A percentile compares a stretch with the other conserved stretches of the same genome.
Evolutionary conservation across 2,329 filamentous ascomycete species (phyloP).

Genomic region (Diplodia seriata): DNA sequence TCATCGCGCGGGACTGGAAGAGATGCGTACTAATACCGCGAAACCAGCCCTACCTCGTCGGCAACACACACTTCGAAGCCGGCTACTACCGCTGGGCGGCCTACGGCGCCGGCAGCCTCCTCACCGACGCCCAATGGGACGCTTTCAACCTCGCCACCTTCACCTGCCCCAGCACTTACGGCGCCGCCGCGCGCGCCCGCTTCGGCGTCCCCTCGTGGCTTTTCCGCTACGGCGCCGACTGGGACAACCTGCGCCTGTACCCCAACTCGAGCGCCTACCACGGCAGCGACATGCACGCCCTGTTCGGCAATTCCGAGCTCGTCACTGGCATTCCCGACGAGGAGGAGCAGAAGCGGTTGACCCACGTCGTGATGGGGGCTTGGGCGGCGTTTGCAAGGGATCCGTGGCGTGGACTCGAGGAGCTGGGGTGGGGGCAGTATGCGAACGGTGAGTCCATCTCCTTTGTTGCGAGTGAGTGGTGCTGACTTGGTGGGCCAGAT

Average conservation of each 20-base stretch:
- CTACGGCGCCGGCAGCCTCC: slow-evolving; percentile 37
- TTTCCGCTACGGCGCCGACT: slow-evolving; percentile 48
- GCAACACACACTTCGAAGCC: slow-evolving; percentile 40
- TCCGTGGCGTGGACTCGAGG: slow-evolving; percentile 41
- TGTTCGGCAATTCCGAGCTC: slow-evolving; percentile 45
- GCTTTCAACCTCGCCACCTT: slow-evolving; percentile 40
- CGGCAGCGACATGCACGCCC: slow-evolving; percentile 44
- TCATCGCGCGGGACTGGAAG: too few species aligned
- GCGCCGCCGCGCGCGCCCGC: slow-evolving; percentile 38
- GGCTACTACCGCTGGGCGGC: slow-evolving; percentile 42
- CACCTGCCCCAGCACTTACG: slow-evolving; percentile 38
- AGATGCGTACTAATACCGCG: too few species aligned
- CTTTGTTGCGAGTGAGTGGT: too few species aligned
- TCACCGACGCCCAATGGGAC: slow-evolving; percentile 40
- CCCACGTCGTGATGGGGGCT: slow-evolving; percentile 45
- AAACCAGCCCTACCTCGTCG: slow-evolving; percentile 32
- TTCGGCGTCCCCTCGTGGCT: slow-evolving; percentile 46
- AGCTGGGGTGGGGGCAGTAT: slow-evolving; percentile 44
- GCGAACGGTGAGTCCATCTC: slow-evolving; percentile 32
- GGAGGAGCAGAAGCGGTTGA: slow-evolving; percentile 40
- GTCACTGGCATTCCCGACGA: slow-evolving; percentile 39
- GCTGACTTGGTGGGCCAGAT: neutral
- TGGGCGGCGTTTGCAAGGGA: slow-evolving; percentile 47
- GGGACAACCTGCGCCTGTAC: slow-evolving; percentile 45
- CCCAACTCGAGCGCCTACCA: slow-evolving; percentile 50